phyloP scores from a whole-genome alignment of 176 grass and related monocot genomes.

The Eleusine coracana region DNA sequence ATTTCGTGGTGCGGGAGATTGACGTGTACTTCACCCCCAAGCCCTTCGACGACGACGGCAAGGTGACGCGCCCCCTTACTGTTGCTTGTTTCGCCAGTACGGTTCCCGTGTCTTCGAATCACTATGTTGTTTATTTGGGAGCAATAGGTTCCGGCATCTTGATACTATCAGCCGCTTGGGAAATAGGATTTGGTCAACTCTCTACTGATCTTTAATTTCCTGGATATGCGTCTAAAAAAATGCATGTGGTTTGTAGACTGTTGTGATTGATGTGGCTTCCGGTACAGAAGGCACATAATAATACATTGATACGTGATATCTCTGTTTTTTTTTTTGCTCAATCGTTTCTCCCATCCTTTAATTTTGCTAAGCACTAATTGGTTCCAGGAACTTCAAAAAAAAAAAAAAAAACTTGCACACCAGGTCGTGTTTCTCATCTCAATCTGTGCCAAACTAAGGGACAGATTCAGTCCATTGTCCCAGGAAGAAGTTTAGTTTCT shows the following conservation, averaged over 20 bases:
- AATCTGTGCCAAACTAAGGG: not conserved
- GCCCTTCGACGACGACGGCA: slow-evolving; percentile 64
- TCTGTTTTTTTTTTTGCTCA: slow-evolving; percentile 7
- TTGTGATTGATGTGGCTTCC: not conserved
- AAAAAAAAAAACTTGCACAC: not conserved
- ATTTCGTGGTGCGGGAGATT: slow-evolving; percentile 82
- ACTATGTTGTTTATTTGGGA: not conserved
- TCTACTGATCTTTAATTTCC: not conserved
- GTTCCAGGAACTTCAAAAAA: not conserved
- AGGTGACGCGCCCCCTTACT: slow-evolving; percentile 37
- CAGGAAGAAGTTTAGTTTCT: not conserved
- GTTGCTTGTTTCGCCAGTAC: not conserved
- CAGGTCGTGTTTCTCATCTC: not conserved
- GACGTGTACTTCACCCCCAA: slow-evolving; percentile 68
- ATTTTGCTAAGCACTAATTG: not conserved
- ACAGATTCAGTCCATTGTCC: not conserved
- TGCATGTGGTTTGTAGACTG: not conserved
- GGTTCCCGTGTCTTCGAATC: not conserved
- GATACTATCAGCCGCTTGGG: not conserved
- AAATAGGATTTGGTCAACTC: not conserved
- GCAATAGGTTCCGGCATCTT: not conserved
- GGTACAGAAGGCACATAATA: too few species aligned
- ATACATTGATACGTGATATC: not conserved
- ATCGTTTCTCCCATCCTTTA: too few species aligned
- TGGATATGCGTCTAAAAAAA: not conserved